Conservation (phyloP, 306 rosid species). For the Luffa acutangula region DNA sequence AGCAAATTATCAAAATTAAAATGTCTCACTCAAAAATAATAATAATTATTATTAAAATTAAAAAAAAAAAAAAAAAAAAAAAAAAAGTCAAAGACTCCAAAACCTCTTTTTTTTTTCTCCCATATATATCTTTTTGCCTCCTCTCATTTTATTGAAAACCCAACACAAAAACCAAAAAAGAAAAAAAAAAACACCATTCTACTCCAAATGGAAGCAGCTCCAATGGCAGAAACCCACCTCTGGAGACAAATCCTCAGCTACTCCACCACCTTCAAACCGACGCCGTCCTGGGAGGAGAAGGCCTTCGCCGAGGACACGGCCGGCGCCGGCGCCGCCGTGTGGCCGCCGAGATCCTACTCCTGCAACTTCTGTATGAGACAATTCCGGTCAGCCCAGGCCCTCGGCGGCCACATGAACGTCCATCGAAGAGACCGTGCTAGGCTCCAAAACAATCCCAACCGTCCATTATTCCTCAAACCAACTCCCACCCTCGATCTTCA, state of each 20-base stretch:
- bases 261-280: constrained; percentile 12
- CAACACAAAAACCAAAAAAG: background rate
- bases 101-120: background rate
- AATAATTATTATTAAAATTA: no score
- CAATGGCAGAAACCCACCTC: constrained; percentile 24
- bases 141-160: background rate
- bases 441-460: constrained; percentile 24
- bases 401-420: constrained; percentile 97
- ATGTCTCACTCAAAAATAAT: no score
- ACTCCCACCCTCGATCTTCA: background rate
- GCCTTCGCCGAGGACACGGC: constrained; percentile 77
- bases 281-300: constrained; percentile 55
- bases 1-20: no score
- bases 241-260: constrained; percentile 18
- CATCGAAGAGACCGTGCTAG: constrained; percentile 82
- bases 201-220: constrained; percentile 1
- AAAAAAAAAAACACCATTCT: background rate
- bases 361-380: constrained; percentile 74
- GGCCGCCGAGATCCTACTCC: constrained; percentile 88
- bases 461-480: constrained; percentile 9
- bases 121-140: background rate
- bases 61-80: no score
- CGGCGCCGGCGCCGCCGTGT: constrained; percentile 42
- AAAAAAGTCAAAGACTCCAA: no score
- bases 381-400: constrained; percentile 93